A percentile compares a stretch with the other conserved stretches of the same genome.
phyloP scores from a whole-genome alignment of 225 moss, liverwort and hornwort genomes.

The Polytrichum formosum region DNA sequence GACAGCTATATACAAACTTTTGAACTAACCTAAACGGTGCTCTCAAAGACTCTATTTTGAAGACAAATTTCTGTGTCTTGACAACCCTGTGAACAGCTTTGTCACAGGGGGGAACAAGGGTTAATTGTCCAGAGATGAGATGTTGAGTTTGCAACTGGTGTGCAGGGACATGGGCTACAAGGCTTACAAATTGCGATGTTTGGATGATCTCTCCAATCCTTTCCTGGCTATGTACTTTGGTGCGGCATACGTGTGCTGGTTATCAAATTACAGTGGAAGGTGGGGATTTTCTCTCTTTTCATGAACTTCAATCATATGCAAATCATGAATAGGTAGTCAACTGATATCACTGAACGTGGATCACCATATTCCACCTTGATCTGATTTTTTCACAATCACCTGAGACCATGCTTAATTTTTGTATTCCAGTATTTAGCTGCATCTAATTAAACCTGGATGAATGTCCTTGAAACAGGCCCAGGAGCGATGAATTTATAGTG shows the following conservation, averaged over 20 bases:
- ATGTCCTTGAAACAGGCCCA: conserved; percentile 48
- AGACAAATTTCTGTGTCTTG: background rate
- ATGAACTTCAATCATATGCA: background rate
- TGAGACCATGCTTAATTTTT: too few relatives aligned
- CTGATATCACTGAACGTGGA: too few relatives aligned
- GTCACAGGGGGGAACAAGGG: background rate
- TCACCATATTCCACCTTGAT: too few relatives aligned
- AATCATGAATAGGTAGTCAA: too few relatives aligned
- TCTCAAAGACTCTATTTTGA: too few relatives aligned
- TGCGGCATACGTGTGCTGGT: conserved; percentile 92
- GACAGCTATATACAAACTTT: too few relatives aligned
- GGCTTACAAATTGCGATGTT: conserved; percentile 64
- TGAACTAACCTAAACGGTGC: too few relatives aligned
- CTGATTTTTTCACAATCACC: too few relatives aligned
- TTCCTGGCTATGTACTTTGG: conserved; percentile 96
- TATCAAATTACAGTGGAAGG: conserved; percentile 80
- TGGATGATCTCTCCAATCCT: conserved; percentile 82
- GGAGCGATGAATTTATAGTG: conserved; percentile 92
- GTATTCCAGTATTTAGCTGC: too few relatives aligned
- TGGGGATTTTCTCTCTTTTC: conserved; percentile 1
- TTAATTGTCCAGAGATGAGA: background rate
- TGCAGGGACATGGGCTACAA: conserved; percentile 95
- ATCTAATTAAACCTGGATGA: background rate
- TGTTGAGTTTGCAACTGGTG: background rate
- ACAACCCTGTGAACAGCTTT: background rate